Percentiles rank a stretch among this genome's conserved stretches.
These are phyloP conservation scores for Trypanosoma avium DNA, from an alignment of 208 protist species.

Conservation along the genomic window DNA sequence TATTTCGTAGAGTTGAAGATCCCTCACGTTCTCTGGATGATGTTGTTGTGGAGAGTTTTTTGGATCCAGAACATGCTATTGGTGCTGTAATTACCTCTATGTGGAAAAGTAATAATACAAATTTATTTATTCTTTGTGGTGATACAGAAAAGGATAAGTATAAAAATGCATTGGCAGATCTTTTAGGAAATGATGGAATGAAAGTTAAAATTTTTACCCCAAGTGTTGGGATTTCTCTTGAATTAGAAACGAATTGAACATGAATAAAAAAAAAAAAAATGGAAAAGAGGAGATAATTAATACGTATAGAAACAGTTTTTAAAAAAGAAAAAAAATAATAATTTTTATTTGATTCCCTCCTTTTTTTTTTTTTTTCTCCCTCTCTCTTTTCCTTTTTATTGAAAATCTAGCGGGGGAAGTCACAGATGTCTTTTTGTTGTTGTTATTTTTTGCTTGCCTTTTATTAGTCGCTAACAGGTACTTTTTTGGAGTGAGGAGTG, in stretches of 20 bases:
- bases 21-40: conserved; percentile 22
- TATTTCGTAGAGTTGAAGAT: conserved; percentile 21
- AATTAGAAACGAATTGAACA: too few species aligned
- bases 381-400: too few species aligned
- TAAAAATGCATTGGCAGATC: conserved; percentile 7
- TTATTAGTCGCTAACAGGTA: too few species aligned
- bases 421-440: too few species aligned
- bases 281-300: not conserved
- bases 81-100: conserved; percentile 26
- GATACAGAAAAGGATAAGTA: conserved; percentile 17
- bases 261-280: not conserved
- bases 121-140: conserved; percentile 25
- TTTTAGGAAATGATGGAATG: conserved; percentile 2
- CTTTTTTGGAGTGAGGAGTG: too few species aligned
- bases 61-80: conserved; percentile 31
- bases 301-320: not conserved
- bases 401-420: too few species aligned
- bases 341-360: not conserved
- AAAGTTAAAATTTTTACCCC: conserved; percentile 15
- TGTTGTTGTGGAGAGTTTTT: conserved; percentile 24
- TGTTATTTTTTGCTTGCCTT: too few species aligned
- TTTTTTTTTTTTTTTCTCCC: too few species aligned
- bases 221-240: conserved; percentile 23
- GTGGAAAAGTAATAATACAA: not conserved
- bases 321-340: not conserved